Evolutionary conservation across 2,329 filamentous ascomycete genomes (phyloP), one percentile per base, ranked within the genome.

Genomic region (Colletotrichum echinochloae): DNA sequence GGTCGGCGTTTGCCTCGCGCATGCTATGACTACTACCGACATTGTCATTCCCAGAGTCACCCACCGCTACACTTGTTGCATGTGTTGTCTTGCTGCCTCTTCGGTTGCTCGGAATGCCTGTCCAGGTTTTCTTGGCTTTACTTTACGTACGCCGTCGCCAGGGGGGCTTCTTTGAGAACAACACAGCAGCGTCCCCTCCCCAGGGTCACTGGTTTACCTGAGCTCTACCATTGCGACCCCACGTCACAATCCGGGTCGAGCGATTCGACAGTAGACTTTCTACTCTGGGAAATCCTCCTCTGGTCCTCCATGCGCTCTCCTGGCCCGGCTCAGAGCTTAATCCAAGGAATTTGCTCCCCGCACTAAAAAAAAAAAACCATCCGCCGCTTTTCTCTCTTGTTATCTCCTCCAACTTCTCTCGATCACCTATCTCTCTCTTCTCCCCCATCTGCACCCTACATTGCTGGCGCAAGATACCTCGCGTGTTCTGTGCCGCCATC

Each of bases 331-430:
- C 39, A 33, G 64, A 71, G 64, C 64, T 63, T 59, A 68, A 67
- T 48, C 62, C 35, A 67, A 54, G 26, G 51, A 62, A 44, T 51
- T 59, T 37, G 35, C 68, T 54, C 64, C 64, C 64, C 64, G 64
- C 64, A 68, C 33, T 64, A 39, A 9, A 28, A 37, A 49, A 37
- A 49, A 18, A n/a, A 56, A 66, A 74, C 23, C 8, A 44, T 41
- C 63, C 63, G 56, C 56, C 67, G 74, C 74, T 72, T 74, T 71
- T 73, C 73, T 73, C 70, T 73, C 75, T 73, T 74, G 72, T 74
- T 74, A 73, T 73, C n/a, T n/a, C 4, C 18, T 6, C 3, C 26
- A 55, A 55, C 20, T 37, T 67, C 70, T 60, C 73, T 73, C 72
- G 72, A 71, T 62, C 71, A 41, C 35, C 35, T 48, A 41, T 39